Evolutionary conservation across 306 rosid species (phyloP), one percentile per base, ranked within the genome.

Genomic region (Psophocarpus tetragonolobus): DNA sequence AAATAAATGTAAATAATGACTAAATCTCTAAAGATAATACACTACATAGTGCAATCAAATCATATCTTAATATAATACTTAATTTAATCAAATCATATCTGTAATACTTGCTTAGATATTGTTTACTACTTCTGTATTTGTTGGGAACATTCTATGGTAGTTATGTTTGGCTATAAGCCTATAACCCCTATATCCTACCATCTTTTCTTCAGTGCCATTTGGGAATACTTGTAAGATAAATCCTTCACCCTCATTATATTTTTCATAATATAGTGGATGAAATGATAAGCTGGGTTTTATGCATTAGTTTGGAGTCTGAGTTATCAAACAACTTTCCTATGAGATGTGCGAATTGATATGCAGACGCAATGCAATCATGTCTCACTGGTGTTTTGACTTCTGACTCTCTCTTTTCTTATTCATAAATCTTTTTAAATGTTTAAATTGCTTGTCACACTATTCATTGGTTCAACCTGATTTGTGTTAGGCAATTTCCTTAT

Each of bases 271-370:
- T 53, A 29, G 17, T 26, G 64, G 50, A 72, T 62, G 68, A n/a
- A 21, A 20, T 30, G 10, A 32, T 30, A 56, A 48, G 29, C 42
- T 44, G 23, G 70, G 68, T 65, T 66, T 41, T 26, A 35, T 73
- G 48, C 62, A 6, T 71, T 77, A 54, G 24, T 33, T 50, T 73
- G 53, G 53, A 39, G 39, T 73, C 51, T 80, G 48, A 67, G 30
- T 38, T 71, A 38, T 50, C 6, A 44, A 44, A 62, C 20, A 26
- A 30, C 12, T 72, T 18, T 50, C 47, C 27, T 41, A 58, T 62
- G 39, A 20, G 53, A 53, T 47, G 48, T 42, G 64, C n/a, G 8
- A 73, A 51, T 30, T 18, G 21, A 68, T 45, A 7, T 57, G 75
- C 53, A 67, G 57, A 66, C 67, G 65, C 66, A 7, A 8, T 62